Conservation (phyloP, 495 filamentous ascomycete genomes). For the Eremomyces bilateralis region DNA sequence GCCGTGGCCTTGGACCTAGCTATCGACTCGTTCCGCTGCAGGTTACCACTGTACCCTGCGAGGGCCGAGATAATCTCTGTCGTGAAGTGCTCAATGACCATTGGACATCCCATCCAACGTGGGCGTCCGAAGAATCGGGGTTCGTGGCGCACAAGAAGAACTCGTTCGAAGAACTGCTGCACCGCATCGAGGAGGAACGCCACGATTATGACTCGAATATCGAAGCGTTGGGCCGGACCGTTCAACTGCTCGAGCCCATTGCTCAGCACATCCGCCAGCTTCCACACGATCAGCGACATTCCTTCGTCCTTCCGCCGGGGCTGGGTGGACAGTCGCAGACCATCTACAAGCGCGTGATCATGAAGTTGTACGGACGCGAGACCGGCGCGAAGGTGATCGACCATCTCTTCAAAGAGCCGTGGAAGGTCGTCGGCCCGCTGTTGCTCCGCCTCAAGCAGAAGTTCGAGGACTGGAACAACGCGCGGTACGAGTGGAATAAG, state of each 20-base stretch:
- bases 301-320: conserved; percentile 55
- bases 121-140: conserved; percentile 95
- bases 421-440: conserved; percentile 65
- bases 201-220: conserved; percentile 99
- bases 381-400: conserved; percentile 61
- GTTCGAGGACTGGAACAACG: conserved; percentile 89
- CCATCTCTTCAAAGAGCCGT: conserved; percentile 62
- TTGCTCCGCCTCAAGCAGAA: conserved; percentile 77
- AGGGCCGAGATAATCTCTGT: conserved; percentile 85
- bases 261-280: conserved; percentile 68
- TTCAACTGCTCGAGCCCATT: conserved; percentile 86
- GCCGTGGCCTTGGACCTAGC: conserved; percentile 78
- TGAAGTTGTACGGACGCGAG: conserved; percentile 90
- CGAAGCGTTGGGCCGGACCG: conserved; percentile 76
- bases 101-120: conserved; percentile 97
- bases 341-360: conserved; percentile 88
- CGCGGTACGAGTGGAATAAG: conserved; percentile 96
- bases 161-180: conserved; percentile 71
- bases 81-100: conserved; percentile 82
- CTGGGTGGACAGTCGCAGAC: conserved; percentile 86
- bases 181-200: conserved; percentile 91
- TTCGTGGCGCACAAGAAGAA: conserved; percentile 98
- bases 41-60: conserved; percentile 54
- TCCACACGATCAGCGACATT: conserved; percentile 41
- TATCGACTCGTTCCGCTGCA: conserved; percentile 80